These are phyloP conservation scores for Tylopilus subfusipes DNA, from an alignment of 768 basidiomycete genomes.

Conservation along the genomic window DNA sequence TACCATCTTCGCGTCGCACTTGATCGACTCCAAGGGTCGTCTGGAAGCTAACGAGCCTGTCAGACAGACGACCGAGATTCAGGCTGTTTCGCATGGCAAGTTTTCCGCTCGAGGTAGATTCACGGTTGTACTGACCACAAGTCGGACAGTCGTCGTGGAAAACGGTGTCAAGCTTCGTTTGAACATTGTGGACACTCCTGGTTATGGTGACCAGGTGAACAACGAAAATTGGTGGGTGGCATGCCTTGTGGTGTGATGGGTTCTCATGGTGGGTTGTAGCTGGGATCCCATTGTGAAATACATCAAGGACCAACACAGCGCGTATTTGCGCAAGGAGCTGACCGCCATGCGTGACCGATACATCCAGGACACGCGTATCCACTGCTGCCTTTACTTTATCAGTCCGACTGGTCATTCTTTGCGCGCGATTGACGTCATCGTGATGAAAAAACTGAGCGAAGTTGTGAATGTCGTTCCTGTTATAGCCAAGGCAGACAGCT, in stretches of 20 bases:
- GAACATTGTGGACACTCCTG: conserved; percentile 98
- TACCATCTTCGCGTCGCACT: conserved; percentile 98
- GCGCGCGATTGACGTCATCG: conserved; percentile 94
- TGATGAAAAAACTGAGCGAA: conserved; percentile 98
- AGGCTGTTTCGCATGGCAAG: conserved; percentile 87
- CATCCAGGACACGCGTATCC: conserved; percentile 97
- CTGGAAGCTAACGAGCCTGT: conserved; percentile 83
- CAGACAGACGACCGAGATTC: conserved; percentile 95
- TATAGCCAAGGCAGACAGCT: conserved; percentile 93
- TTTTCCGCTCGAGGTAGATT: conserved; percentile 8
- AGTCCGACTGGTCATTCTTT: conserved; percentile 97
- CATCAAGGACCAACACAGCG: conserved; percentile 99
- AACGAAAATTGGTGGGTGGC: conserved; percentile 89
- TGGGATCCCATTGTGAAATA: conserved; percentile 99
- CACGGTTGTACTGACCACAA: conserved; percentile 10
- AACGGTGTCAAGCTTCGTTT: conserved; percentile 92
- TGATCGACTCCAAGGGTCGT: conserved; percentile 97
- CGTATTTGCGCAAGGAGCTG: conserved; percentile 97
- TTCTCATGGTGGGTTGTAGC: conserved; percentile 39
- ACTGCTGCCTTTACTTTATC: conserved; percentile 98
- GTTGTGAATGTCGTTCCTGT: conserved; percentile 99
- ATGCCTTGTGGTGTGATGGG: background rate
- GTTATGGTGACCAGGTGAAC: conserved; percentile 98
- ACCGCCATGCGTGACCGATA: conserved; percentile 98
- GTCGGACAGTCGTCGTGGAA: conserved; percentile 78